Evolutionary conservation across 495 filamentous ascomycete species (phyloP), one percentile per base, ranked within the genome.

Genomic region (Xanthoparmelia taractica): DNA sequence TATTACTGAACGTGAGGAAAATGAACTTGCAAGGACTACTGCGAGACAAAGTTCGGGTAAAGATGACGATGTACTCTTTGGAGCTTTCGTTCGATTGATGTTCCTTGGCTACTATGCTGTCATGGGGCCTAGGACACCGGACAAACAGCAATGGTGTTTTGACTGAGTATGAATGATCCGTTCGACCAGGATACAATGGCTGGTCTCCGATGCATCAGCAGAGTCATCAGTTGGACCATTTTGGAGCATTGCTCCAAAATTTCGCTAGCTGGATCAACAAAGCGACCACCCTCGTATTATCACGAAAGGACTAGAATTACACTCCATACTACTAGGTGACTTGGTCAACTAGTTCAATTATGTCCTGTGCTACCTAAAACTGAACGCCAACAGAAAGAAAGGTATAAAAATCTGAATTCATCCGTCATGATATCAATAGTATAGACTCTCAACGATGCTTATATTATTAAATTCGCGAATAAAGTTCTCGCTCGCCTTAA

Each of bases 401-500:
- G 20, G 11, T 40, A n/a, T 11, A 11, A 45, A 5, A 45, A 25
- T 45, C 31, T 12, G 58, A 60, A 18, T 60, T 45, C 41, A 17
- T 60, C 36, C 37, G n/a, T n/a, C 40, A 5, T 60, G 31, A 48
- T 29, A 15, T 60, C 27, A 60, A 45, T 45, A 10, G 37, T 31
- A 45, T 23, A 60, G 17, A 60, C 58, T 56, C 25, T 63, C 34
- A 15, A 62, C 33, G 37, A 54, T 25, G 20, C 47, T 62, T 25
- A 34, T 62, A 41, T 20, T 11, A 43, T 64, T 52, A 55, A 66
- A 66, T 55, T 66, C 43, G 54, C 15, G 33, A 8, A 64, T 59
- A 38, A 66, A 66, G 54, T 52, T 48, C 65, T 66, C 33, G 56
- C 61, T 66, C n/a, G 41, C 52, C 18, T 45, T 55, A 13, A 66